Evolutionary conservation across 257 asterid genomes (phyloP).

Genomic region (Haberlea rhodopensis): DNA sequence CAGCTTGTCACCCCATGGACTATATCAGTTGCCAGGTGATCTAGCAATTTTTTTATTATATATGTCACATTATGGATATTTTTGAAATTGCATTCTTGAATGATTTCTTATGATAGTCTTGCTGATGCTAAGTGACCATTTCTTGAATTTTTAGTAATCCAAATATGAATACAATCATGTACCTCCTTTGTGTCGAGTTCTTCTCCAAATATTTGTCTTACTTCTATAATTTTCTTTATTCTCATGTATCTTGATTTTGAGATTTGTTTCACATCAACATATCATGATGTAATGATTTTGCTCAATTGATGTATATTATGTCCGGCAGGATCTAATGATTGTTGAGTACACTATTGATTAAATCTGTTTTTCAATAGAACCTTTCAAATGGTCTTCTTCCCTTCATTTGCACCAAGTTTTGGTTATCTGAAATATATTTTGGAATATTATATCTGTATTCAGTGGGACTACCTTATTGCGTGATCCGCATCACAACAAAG

Average conservation of each 20-base stretch:
- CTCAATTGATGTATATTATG: background rate
- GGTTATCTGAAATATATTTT: conserved; percentile 2
- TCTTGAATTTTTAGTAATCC: too few relatives aligned
- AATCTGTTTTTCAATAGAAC: too few relatives aligned
- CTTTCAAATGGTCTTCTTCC: background rate
- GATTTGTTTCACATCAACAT: background rate
- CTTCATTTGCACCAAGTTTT: background rate
- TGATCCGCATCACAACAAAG: conserved; percentile 89
- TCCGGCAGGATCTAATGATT: too few relatives aligned
- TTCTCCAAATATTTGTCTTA: too few relatives aligned
- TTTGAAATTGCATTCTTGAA: background rate
- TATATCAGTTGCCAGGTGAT: conserved; percentile 80
- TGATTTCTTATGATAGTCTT: too few relatives aligned
- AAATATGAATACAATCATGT: too few relatives aligned
- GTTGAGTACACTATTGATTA: too few relatives aligned
- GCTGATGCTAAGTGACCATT: too few relatives aligned
- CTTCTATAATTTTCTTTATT: too few relatives aligned
- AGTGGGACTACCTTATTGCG: conserved; percentile 80
- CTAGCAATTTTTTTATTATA: background rate
- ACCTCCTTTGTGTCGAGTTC: too few relatives aligned
- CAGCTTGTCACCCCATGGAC: conserved; percentile 87
- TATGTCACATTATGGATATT: conserved; percentile 1
- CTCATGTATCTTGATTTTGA: background rate
- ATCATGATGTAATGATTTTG: background rate
- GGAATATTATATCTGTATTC: conserved; percentile 23